phyloP scores from a whole-genome alignment of 2,329 filamentous ascomycete species.

The Diaporthe citriasiana region DNA sequence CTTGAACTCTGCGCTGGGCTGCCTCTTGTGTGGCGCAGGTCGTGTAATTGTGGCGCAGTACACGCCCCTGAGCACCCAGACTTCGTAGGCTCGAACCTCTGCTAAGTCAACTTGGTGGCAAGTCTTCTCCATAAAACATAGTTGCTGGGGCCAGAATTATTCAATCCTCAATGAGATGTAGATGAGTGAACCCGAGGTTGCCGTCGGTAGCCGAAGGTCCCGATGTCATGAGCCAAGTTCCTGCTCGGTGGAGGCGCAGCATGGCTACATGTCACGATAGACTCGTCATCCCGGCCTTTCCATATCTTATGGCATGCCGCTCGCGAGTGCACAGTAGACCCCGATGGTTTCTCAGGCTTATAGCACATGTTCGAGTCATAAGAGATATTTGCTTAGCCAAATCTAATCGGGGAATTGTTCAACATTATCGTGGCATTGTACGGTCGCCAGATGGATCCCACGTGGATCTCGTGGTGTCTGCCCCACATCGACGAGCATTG shows the following conservation, averaged over 20 bases:
- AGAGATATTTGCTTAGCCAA: neutral
- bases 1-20: neutral
- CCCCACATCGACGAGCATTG: slow-evolving; percentile 28
- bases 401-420: neutral
- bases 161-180: neutral
- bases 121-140: neutral
- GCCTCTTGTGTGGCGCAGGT: slow-evolving; percentile 13
- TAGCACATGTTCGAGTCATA: neutral
- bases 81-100: neutral
- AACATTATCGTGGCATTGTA: slow-evolving; percentile 7
- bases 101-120: neutral
- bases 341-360: too few relatives aligned
- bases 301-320: neutral
- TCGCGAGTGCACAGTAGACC: neutral
- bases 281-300: neutral
- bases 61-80: neutral
- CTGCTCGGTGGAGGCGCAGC: slow-evolving; percentile 13
- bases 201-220: slow-evolving; percentile 15
- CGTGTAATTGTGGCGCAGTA: slow-evolving; percentile 17
- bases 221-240: neutral
- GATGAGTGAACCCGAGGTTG: neutral
- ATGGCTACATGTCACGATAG: neutral
- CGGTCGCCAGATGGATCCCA: slow-evolving; percentile 11
- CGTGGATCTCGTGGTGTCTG: slow-evolving; percentile 13
- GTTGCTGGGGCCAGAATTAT: neutral